These are phyloP conservation scores for Limnomonas spitsbergensis DNA, from an alignment of 139 green algal species.

Conservation along the genomic window DNA sequence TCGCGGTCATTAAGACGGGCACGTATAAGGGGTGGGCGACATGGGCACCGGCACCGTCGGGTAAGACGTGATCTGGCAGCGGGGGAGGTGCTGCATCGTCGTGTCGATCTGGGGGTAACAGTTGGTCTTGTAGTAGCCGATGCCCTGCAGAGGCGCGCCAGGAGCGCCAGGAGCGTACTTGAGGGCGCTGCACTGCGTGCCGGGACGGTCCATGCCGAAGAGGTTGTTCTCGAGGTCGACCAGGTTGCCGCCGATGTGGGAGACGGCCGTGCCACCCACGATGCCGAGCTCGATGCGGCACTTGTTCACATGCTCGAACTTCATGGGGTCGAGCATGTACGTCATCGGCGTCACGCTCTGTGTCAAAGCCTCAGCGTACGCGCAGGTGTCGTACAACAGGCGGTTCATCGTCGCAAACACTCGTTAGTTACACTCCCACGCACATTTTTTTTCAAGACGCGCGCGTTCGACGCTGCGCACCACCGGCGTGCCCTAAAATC, in stretches of 20 bases:
- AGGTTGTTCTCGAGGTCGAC: conserved; percentile 25
- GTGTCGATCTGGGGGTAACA: not conserved
- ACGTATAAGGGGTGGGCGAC: not conserved
- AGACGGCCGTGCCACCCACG: conserved; percentile 14
- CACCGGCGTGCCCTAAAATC: too few relatives aligned
- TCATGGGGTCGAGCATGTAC: conserved; percentile 21
- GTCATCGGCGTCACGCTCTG: conserved; percentile 11
- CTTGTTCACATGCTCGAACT: conserved; percentile 3
- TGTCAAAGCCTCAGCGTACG: not conserved
- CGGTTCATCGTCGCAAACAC: too few relatives aligned
- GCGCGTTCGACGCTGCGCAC: too few relatives aligned
- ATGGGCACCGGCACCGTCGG: not conserved
- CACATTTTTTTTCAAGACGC: too few relatives aligned
- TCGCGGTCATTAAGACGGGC: not conserved
- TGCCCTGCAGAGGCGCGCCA: not conserved
- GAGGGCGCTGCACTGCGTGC: not conserved
- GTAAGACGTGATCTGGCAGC: not conserved
- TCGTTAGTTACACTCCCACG: too few relatives aligned
- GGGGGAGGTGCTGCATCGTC: conserved; percentile 6
- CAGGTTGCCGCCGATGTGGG: conserved; percentile 16
- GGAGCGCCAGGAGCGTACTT: not conserved
- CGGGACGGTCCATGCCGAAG: not conserved
- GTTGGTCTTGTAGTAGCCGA: not conserved
- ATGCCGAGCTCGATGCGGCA: conserved; percentile 12
- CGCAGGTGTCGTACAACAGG: conserved; percentile 17